These are phyloP conservation scores for Sporodiniella umbellata DNA, from an alignment of 371 early-diverging fungal genomes.

Conservation along the genomic window DNA sequence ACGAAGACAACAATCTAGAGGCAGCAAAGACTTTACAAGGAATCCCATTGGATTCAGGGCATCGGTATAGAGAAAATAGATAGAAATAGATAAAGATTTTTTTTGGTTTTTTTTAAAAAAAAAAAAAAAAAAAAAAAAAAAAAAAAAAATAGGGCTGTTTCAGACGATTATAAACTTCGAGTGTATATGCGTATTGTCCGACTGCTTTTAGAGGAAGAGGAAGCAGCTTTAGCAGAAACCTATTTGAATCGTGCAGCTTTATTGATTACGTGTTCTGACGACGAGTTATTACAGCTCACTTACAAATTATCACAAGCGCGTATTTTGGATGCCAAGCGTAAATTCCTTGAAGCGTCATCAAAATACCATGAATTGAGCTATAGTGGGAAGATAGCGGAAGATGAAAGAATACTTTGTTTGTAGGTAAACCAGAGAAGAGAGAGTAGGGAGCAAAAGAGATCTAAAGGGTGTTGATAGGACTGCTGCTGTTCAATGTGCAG, in stretches of 20 bases:
- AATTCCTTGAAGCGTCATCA: slow-evolving; percentile 81
- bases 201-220: slow-evolving; percentile 82
- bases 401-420: slow-evolving; percentile 66
- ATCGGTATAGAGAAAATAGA: slow-evolving; percentile 51
- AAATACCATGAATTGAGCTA: slow-evolving; percentile 86
- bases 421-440: no score
- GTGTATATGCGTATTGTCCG: slow-evolving; percentile 85
- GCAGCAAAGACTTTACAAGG: slow-evolving; percentile 80
- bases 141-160: slow-evolving; percentile 66
- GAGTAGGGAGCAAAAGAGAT: no score
- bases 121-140: no score
- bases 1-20: slow-evolving; percentile 74
- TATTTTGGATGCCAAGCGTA: slow-evolving; percentile 81
- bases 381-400: slow-evolving; percentile 56
- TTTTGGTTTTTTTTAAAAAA: no score
- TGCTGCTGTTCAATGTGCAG: slow-evolving; percentile 76
- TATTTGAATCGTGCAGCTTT: slow-evolving; percentile 81
- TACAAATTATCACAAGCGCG: slow-evolving; percentile 82
- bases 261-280: slow-evolving; percentile 57
- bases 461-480: slow-evolving; percentile 33
- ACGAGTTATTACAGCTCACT: slow-evolving; percentile 49
- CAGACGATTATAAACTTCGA: slow-evolving; percentile 75
- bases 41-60: slow-evolving; percentile 84
- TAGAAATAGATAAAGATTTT: neutral
- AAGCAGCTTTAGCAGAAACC: slow-evolving; percentile 75